Conservation (phyloP, 768 basidiomycete species). For the Phaeolepiota aurea region DNA sequence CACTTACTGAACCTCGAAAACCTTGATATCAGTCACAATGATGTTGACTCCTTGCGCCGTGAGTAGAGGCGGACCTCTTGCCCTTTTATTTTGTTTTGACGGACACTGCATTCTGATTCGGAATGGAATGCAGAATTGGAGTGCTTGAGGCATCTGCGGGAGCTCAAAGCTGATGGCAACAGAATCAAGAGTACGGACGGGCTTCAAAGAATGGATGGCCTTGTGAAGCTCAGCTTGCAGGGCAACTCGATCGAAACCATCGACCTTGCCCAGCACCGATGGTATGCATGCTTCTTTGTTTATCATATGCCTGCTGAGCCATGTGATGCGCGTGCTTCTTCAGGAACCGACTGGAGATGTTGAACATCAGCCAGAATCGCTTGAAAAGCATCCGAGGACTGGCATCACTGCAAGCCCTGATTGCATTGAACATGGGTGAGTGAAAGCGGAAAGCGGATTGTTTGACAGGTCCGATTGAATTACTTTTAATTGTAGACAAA, state of each 20-base stretch:
- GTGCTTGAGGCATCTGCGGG: constrained; percentile 78
- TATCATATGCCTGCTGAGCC: constrained; percentile 1
- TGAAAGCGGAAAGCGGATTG: constrained; percentile 19
- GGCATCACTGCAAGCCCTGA: constrained; percentile 50
- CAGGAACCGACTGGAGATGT: constrained; percentile 65
- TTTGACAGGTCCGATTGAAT: constrained; percentile 6
- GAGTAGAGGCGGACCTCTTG: constrained; percentile 24
- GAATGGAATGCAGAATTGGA: constrained; percentile 85
- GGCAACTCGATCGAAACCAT: constrained; percentile 59
- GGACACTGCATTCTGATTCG: too few relatives aligned
- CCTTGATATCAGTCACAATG: constrained; percentile 87
- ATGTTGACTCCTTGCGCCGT: constrained; percentile 84
- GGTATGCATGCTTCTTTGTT: constrained; percentile 38
- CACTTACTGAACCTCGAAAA: constrained; percentile 82
- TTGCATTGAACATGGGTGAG: constrained; percentile 80
- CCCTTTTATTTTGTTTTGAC: constrained; percentile 7
- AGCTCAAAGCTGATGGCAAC: constrained; percentile 88
- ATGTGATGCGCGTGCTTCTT: constrained; percentile 8
- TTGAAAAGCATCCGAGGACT: constrained; percentile 53
- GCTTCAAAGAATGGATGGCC: constrained; percentile 68
- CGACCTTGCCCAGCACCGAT: constrained; percentile 55
- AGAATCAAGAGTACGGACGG: constrained; percentile 67
- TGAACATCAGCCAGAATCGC: constrained; percentile 76
- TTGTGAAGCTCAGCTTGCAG: constrained; percentile 78
- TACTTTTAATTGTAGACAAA: constrained; percentile 42